phyloP scores from a whole-genome alignment of 257 asterid genomes.

The Buddleja alternifolia region DNA sequence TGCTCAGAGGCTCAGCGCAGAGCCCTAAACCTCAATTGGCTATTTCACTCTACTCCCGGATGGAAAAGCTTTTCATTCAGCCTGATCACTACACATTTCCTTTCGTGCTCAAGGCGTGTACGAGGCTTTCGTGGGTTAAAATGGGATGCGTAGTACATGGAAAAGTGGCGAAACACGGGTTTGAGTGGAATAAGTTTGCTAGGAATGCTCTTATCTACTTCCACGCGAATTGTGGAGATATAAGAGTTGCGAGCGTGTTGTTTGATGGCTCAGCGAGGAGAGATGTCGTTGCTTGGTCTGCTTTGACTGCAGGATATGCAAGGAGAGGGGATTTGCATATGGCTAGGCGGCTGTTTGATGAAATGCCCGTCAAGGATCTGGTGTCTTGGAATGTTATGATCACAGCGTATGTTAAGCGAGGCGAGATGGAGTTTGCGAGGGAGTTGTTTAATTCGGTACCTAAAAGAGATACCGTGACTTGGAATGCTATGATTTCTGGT shows the following conservation, averaged over 20 bases:
- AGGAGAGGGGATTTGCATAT: conserved; percentile 55
- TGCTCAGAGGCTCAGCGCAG: conserved; percentile 84
- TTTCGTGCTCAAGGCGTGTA: conserved; percentile 64
- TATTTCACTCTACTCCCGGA: conserved; percentile 42
- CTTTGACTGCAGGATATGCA: conserved; percentile 75
- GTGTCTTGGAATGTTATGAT: conserved; percentile 85
- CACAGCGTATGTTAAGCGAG: conserved; percentile 70
- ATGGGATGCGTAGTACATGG: conserved; percentile 60
- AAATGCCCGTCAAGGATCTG: conserved; percentile 69
- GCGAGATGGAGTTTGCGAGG: conserved; percentile 60
- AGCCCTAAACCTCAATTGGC: conserved; percentile 59
- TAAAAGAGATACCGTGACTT: conserved; percentile 63
- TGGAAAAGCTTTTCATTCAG: conserved; percentile 41
- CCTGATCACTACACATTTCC: conserved; percentile 70
- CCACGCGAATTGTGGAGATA: conserved; percentile 69
- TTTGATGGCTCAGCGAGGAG: conserved; percentile 47
- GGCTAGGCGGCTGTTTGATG: conserved; percentile 60
- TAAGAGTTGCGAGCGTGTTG: conserved; percentile 48
- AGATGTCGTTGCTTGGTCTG: conserved; percentile 85
- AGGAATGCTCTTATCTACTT: conserved; percentile 70
- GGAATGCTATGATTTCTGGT: conserved; percentile 78
- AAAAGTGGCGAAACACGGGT: conserved; percentile 62
- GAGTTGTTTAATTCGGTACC: conserved; percentile 61
- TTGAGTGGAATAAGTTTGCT: conserved; percentile 61
- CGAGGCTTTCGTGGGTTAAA: conserved; percentile 61